Conservation (phyloP, 768 basidiomycete species). For the Auriculariales sp. region DNA sequence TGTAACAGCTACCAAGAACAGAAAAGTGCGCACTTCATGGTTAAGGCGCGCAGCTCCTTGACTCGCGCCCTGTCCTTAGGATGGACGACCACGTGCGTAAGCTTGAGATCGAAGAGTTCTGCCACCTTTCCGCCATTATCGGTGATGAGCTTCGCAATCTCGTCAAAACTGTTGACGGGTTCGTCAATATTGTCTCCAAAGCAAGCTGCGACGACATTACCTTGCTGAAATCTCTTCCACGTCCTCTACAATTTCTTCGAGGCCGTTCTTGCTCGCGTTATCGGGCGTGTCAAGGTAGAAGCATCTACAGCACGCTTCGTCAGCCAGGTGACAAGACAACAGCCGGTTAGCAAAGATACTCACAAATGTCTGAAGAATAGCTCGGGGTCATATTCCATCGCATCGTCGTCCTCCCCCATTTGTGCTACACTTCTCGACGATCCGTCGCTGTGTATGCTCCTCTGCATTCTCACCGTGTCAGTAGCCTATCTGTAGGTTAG, state of each 20-base stretch:
- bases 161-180: slow-evolving; percentile 33
- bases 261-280: slow-evolving; percentile 53
- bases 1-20: background rate
- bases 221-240: slow-evolving; percentile 36
- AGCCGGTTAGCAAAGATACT: slow-evolving; percentile 13
- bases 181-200: background rate
- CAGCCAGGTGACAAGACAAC: slow-evolving; percentile 1
- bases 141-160: slow-evolving; percentile 35
- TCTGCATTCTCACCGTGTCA: slow-evolving; percentile 1
- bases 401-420: slow-evolving; percentile 62
- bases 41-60: slow-evolving; percentile 50
- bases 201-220: slow-evolving; percentile 24
- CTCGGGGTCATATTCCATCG: slow-evolving; percentile 66
- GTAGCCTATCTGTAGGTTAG: background rate
- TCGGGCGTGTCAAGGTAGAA: slow-evolving; percentile 80
- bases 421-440: no score
- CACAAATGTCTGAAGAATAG: slow-evolving; percentile 75
- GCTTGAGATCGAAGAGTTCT: slow-evolving; percentile 54
- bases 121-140: slow-evolving; percentile 63
- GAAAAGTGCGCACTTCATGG: slow-evolving; percentile 42
- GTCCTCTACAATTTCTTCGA: slow-evolving; percentile 40
- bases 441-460: no score
- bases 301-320: slow-evolving; percentile 28
- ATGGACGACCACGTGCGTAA: slow-evolving; percentile 80
- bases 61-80: slow-evolving; percentile 69